Evolutionary conservation across 2,329 filamentous ascomycete species (phyloP).

Genomic region (Sclerotinia sclerotiorum): DNA sequence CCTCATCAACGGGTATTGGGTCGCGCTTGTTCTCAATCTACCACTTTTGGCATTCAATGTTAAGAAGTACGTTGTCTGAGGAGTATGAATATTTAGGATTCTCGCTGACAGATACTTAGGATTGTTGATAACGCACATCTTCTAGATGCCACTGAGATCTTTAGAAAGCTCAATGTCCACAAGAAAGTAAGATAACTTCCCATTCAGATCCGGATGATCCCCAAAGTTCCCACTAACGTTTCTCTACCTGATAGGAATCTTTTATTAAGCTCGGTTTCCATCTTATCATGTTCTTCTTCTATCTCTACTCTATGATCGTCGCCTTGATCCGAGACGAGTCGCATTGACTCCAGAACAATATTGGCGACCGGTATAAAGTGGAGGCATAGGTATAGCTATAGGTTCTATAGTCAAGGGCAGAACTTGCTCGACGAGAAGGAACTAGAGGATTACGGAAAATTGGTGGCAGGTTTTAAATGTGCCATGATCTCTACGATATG

Average conservation of each 20-base stretch:
- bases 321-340: slow-evolving; percentile 91
- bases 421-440: slow-evolving; percentile 10
- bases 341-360: slow-evolving; percentile 56
- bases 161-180: slow-evolving; percentile 97
- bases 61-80: slow-evolving; percentile 77
- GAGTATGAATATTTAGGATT: neutral
- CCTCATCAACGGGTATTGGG: slow-evolving; percentile 98
- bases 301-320: slow-evolving; percentile 63
- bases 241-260: slow-evolving; percentile 67
- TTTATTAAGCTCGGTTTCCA: slow-evolving; percentile 99
- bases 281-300: slow-evolving; percentile 99
- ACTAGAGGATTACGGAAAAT: slow-evolving; percentile 7
- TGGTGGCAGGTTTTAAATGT: slow-evolving; percentile 23
- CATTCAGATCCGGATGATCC: neutral
- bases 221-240: slow-evolving; percentile 8
- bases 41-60: slow-evolving; percentile 90
- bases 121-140: slow-evolving; percentile 97
- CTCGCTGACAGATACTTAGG: slow-evolving; percentile 52
- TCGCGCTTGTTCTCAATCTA: slow-evolving; percentile 87
- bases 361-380: slow-evolving; percentile 32
- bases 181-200: slow-evolving; percentile 71
- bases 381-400: slow-evolving; percentile 27
- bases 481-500: slow-evolving; percentile 24
- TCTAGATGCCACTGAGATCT: slow-evolving; percentile 96
- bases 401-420: slow-evolving; percentile 5